phyloP scores from a whole-genome alignment of 148 eudicot species.

The Rheum nobile region DNA sequence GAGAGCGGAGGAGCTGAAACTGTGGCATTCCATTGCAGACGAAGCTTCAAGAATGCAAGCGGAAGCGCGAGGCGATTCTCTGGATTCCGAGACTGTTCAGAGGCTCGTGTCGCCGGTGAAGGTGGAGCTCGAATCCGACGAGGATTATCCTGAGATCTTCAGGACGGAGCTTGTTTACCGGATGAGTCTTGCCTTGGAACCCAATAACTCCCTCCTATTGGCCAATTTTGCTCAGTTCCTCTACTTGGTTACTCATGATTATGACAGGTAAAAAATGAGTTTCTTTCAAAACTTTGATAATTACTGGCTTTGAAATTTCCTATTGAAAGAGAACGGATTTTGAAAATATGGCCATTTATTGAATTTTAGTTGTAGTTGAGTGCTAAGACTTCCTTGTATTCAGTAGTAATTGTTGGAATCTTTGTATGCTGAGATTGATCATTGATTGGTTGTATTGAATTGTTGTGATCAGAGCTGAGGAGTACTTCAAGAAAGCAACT shows the following conservation, averaged over 20 bases:
- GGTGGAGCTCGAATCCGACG: constrained; percentile 33
- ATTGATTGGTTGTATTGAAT: neutral
- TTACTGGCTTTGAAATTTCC: no score
- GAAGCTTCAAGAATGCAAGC: constrained; percentile 58
- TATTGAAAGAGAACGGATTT: no score
- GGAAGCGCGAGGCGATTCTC: constrained; percentile 22
- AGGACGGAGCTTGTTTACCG: constrained; percentile 54
- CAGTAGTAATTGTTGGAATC: no score
- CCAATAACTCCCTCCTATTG: constrained; percentile 49
- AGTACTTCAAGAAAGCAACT: constrained; percentile 72
- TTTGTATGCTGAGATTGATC: neutral
- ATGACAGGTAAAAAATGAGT: constrained; percentile 46
- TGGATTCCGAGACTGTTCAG: constrained; percentile 43
- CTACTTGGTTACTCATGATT: constrained; percentile 59
- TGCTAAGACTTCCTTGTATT: no score
- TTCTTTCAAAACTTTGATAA: neutral
- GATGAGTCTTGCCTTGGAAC: constrained; percentile 42
- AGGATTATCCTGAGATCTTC: constrained; percentile 32
- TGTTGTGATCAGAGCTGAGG: constrained; percentile 58
- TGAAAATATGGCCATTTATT: no score
- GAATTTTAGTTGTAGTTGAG: neutral
- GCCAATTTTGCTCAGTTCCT: constrained; percentile 91
- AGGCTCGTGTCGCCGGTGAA: constrained; percentile 63
- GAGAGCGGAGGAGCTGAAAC: constrained; percentile 22
- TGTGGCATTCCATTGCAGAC: constrained; percentile 51